Evolutionary conservation across 2,329 filamentous ascomycete species (phyloP), one percentile per base, ranked within the genome.

Genomic region (Epichloe uncinata): DNA sequence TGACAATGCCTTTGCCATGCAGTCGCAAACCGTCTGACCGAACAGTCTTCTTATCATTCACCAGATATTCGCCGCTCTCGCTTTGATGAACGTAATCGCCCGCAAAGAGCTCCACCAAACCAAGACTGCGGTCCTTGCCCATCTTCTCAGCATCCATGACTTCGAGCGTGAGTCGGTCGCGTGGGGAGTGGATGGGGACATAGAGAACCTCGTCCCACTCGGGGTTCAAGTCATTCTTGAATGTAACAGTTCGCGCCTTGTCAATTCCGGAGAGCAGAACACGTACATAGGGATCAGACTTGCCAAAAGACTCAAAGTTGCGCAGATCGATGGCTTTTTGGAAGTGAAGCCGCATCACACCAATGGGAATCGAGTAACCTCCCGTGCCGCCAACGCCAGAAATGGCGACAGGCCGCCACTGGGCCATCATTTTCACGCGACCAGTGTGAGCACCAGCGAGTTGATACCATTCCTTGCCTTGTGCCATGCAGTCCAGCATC

Each of bases 181-280:
- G 84, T 13, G 78, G 60, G 6, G 84, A 89, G 64, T 96, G 91
- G 51, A 98, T 78, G 1, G 94, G 91, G 1, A 98, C 77, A 62
- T 98, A 98, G 20, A 96, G 78, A 22, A 98, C 82, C 67, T 98
- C 93, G 60, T 98, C 89, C 83, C 87, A 98, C 48, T 93, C 85
- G 2, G 93, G 93, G 63, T 95, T 88, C 51, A 98, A 79, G 54
- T 96, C 94, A 69, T 95, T 98, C 63, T 88, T 83, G 73, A 93
- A 95, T 0, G 91, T 97, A 47, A 98, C 93, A 2, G 93, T 97
- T 51, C 90, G 82, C 9, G 80, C 89, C 66, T 91, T 95, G 63
- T 93, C 85, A 50, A 97, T 82, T 43, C 93, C 91, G 45, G 90
- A 95, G 7, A 96, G 76, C 48, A 96, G 68, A 1, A 97, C 85